These are phyloP conservation scores for Scheffersomyces quercinus DNA, from an alignment of 1,139 yeast species.

Conservation along the genomic window DNA sequence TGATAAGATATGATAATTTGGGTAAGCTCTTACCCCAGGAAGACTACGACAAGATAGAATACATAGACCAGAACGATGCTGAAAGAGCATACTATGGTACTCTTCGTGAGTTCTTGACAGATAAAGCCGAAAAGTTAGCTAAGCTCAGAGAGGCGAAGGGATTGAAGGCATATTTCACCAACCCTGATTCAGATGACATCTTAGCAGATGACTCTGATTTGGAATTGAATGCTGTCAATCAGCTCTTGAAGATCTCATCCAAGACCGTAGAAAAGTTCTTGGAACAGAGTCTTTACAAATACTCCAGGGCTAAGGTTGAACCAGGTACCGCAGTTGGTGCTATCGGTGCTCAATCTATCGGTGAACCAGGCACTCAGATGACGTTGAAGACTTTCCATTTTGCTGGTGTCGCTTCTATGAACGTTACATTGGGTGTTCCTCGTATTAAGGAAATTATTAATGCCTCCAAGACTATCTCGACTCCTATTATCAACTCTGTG, in stretches of 20 bases:
- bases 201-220: slow-evolving; percentile 49
- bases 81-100: slow-evolving; percentile 82
- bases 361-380: slow-evolving; percentile 99
- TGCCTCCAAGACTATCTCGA: slow-evolving; percentile 92
- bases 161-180: slow-evolving; percentile 31
- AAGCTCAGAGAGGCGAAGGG: slow-evolving; percentile 57
- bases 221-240: slow-evolving; percentile 58
- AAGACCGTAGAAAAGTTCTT: slow-evolving; percentile 66
- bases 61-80: slow-evolving; percentile 80
- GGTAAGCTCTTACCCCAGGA: slow-evolving; percentile 53
- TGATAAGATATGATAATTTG: slow-evolving; percentile 70
- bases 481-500: slow-evolving; percentile 95
- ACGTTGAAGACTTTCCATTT: slow-evolving; percentile 98
- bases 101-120: slow-evolving; percentile 58
- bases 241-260: slow-evolving; percentile 70
- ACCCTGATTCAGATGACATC: slow-evolving; percentile 44
- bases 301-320: slow-evolving; percentile 88
- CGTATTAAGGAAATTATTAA: slow-evolving; percentile 98
- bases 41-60: slow-evolving; percentile 51
- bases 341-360: slow-evolving; percentile 97
- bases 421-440: slow-evolving; percentile 97
- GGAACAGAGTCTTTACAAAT: slow-evolving; percentile 76
- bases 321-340: slow-evolving; percentile 99
- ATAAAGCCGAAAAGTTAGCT: slow-evolving; percentile 60
- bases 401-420: slow-evolving; percentile 99